These are phyloP conservation scores for Fusarium udum DNA, from an alignment of 2,329 filamentous ascomycete species.

Conservation along the genomic window DNA sequence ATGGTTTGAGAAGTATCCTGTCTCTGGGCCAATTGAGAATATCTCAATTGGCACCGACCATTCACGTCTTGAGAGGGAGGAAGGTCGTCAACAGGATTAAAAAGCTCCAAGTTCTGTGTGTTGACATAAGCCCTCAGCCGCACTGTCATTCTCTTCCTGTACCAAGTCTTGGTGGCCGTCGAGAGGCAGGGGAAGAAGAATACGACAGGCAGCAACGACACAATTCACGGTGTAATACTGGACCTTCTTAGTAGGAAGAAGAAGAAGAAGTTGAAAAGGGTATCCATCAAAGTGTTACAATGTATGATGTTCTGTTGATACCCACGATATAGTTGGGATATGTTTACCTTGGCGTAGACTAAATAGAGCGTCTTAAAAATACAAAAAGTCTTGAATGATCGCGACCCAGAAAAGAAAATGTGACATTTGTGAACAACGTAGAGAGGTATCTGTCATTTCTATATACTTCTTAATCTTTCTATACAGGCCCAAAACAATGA, in stretches of 20 bases:
- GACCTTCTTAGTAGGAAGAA: not conserved
- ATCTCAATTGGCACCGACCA: not conserved
- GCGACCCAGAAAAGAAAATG: not conserved
- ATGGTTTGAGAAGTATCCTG: not conserved
- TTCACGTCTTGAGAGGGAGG: not conserved
- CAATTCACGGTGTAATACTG: rapidly evolving
- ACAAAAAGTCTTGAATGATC: not conserved
- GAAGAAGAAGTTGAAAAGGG: not conserved
- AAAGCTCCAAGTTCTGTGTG: not conserved
- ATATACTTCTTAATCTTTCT: not conserved
- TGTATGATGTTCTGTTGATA: not conserved
- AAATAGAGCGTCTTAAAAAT: not conserved
- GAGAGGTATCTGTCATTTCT: constrained; percentile 5
- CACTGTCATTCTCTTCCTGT: no score
- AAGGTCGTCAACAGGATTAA: not conserved
- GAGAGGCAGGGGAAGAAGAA: not conserved
- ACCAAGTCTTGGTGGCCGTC: not conserved
- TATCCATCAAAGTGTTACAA: not conserved
- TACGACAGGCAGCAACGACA: not conserved
- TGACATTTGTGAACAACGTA: not conserved
- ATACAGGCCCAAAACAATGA: constrained; percentile 13
- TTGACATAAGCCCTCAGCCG: not conserved
- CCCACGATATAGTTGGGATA: not conserved
- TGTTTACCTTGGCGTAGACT: not conserved
- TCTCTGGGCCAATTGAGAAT: not conserved